Base-by-base conservation (phyloP, 2,329 filamentous ascomycete genomes). In the Cladosporium sp. region DNA sequence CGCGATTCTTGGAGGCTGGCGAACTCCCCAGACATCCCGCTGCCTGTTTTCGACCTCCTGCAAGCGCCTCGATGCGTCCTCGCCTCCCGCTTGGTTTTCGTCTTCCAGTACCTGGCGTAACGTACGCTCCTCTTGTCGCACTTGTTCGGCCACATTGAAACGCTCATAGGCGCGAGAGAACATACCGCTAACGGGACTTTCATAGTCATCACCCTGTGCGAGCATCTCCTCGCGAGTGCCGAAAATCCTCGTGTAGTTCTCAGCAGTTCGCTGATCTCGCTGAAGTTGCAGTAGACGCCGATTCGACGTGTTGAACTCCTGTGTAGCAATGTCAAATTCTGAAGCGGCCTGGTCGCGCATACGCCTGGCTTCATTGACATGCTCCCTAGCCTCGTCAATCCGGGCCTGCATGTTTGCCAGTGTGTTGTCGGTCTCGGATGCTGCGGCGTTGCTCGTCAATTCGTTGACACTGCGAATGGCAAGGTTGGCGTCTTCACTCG, bases 181-280 rank as follows among this genome's bases (percentile, higher is more conserved):
- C 70, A 77, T 71, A 52, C 67, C 65, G 15, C 70, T 67, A 11
- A 77, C 69, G 0, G 74, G 74, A n/a, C 69, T 73, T 49, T 72
- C 68, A 54, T 76, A 76, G 27, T 72, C 68, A 3, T 74, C 72
- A n/a, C 66, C 67, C 51, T 66, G 62, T 3, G 66, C 67, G n/a
- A 71, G 61, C 45, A 76, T 64, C 9, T 76, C 72, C 53, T 76
- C 73, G 9, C 72, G 60, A 0, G 69, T 69, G 12, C 74, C 74
- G 51, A 75, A 76, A 0, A 75, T 57, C 8, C 72, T 64, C 43
- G 63, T 59, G 50, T 67, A 68, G 41, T 69, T 69, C 43, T 69
- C 66, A 4, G 62, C 59, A 3, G 63, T 66, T 8, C 63, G 58
- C 33, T 66, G 59, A 38, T 69, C 65, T 15, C 61, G 62, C 40